A percentile compares a stretch with the other conserved stretches of the same genome.
These are phyloP conservation scores for Tubosaeta brunneosetosa DNA, from an alignment of 768 basidiomycete species.

Conservation along the genomic window DNA sequence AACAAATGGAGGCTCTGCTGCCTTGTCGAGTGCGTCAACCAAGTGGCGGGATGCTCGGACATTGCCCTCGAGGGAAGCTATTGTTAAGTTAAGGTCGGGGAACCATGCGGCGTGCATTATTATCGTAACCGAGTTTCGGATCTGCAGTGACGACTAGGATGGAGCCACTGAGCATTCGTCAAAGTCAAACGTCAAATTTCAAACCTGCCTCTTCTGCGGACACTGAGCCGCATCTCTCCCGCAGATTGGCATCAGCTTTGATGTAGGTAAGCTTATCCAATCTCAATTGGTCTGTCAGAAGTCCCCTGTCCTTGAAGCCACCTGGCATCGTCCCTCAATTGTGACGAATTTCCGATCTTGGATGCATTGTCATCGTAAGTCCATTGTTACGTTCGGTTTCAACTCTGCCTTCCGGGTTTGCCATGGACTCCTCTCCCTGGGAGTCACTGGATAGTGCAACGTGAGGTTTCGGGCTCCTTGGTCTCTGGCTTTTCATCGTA, in stretches of 20 bases:
- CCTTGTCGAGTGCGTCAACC: slow-evolving; percentile 21
- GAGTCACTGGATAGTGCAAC: too few species aligned
- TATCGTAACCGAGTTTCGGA: too few species aligned
- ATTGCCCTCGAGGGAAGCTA: slow-evolving; percentile 41
- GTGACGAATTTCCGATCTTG: too few species aligned
- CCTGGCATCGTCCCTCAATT: slow-evolving; percentile 26
- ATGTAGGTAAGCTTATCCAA: slow-evolving; percentile 34
- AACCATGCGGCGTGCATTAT: too few species aligned
- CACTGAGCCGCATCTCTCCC: slow-evolving; percentile 27
- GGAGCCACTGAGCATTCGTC: not conserved
- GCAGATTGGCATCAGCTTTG: slow-evolving; percentile 34
- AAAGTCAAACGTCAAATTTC: not conserved
- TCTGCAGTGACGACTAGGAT: too few species aligned
- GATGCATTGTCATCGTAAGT: too few species aligned
- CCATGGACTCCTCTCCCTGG: too few species aligned
- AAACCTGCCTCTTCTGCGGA: slow-evolving; percentile 12
- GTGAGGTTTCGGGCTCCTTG: too few species aligned
- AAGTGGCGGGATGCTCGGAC: slow-evolving; percentile 37
- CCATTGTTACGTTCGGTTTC: too few species aligned
- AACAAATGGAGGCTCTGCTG: slow-evolving; percentile 28
- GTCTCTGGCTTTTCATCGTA: too few species aligned
- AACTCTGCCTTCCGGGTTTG: too few species aligned
- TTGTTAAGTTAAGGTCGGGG: slow-evolving; percentile 39
- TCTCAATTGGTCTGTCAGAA: slow-evolving; percentile 28
- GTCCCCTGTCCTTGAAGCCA: slow-evolving; percentile 32